Conservation (phyloP, 805 yeast genomes). For the Hanseniaspora taiwanica region DNA sequence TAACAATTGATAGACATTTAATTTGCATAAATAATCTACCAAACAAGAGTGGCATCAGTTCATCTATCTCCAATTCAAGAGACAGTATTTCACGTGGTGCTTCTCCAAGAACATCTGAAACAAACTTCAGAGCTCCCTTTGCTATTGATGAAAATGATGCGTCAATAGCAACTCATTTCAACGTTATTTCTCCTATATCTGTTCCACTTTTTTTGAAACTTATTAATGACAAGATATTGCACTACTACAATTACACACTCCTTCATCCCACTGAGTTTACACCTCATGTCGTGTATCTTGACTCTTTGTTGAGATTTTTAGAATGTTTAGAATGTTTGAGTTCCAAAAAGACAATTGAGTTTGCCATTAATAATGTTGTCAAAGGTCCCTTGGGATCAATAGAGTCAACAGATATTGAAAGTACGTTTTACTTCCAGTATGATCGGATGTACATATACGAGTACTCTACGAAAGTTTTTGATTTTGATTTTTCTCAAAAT, state of each 20-base stretch:
- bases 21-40: not conserved
- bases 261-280: constrained; percentile 56
- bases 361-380: not conserved
- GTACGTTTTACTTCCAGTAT: not conserved
- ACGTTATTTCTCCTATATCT: constrained; percentile 20
- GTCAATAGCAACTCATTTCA: not conserved
- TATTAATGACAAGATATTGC: constrained; percentile 27
- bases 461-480: constrained; percentile 34
- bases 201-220: constrained; percentile 27
- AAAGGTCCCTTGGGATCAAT: not conserved
- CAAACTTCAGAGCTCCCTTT: not conserved
- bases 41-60: not conserved
- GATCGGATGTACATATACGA: constrained; percentile 31
- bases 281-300: constrained; percentile 71
- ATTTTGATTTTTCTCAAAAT: constrained; percentile 32
- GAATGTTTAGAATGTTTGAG: constrained; percentile 33
- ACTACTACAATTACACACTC: constrained; percentile 38
- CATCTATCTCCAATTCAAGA: not conserved
- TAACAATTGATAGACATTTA: not conserved
- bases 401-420: not conserved
- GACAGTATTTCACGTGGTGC: no score
- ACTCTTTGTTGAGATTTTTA: constrained; percentile 49
- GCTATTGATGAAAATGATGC: not conserved
- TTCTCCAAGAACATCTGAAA: constrained; percentile 5
- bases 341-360: not conserved